Evolutionary conservation across 768 basidiomycete genomes (phyloP).

Genomic region (Mycena metata): DNA sequence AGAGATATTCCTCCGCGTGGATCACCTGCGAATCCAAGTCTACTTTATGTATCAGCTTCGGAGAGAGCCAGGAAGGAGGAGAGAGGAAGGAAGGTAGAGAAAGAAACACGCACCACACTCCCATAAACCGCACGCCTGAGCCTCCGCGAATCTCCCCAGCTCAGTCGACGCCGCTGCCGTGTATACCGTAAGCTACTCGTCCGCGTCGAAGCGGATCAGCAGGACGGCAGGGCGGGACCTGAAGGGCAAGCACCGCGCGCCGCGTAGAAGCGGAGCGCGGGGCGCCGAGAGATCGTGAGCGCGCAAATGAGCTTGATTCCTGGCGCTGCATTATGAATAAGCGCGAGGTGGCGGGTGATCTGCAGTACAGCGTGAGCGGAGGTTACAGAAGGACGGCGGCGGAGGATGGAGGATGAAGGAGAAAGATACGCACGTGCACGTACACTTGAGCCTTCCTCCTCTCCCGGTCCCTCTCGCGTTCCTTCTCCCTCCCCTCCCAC

Average conservation of each 20-base stretch:
- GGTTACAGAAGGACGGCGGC: too few species aligned
- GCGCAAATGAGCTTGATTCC: constrained; percentile 80
- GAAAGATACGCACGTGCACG: constrained; percentile 69
- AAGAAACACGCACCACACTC: constrained; percentile 43
- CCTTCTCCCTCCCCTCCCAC: too few species aligned
- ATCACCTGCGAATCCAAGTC: constrained; percentile 69
- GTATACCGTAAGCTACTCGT: too few species aligned
- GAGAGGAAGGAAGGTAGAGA: too few species aligned
- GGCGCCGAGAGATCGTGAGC: constrained; percentile 82
- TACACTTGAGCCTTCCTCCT: constrained; percentile 72
- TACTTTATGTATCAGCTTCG: constrained; percentile 1
- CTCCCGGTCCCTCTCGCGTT: too few species aligned
- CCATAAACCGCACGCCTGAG: too few species aligned
- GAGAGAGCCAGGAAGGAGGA: too few species aligned
- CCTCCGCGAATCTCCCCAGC: constrained; percentile 82
- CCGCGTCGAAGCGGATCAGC: constrained; percentile 88
- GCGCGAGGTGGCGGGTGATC: constrained; percentile 89
- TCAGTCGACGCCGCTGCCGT: too few species aligned
- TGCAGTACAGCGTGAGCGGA: constrained; percentile 42
- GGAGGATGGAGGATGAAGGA: neutral
- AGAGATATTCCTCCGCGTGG: too few species aligned
- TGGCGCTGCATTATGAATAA: constrained; percentile 86
- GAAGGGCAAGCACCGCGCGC: constrained; percentile 82
- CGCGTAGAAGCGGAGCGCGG: constrained; percentile 90
- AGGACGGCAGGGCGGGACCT: constrained; percentile 79